Base-by-base conservation (phyloP, 106 monocot species). In the Triglochin maritima region DNA sequence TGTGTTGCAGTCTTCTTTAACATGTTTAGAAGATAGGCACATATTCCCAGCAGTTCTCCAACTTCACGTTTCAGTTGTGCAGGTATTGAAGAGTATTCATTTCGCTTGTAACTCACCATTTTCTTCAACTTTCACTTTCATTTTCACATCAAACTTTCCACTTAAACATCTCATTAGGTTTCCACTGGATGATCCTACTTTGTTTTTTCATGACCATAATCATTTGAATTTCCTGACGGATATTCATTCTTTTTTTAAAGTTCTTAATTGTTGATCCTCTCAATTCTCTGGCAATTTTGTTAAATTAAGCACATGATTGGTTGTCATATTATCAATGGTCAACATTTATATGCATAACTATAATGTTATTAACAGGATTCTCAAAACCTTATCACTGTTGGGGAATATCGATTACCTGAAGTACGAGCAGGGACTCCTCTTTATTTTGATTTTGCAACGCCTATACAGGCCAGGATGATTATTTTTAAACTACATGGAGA, bases 321-420 rank as follows among this genome's bases (percentile, higher is more conserved):
- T 14, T 10, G n/a, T n/a, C n/a, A 16, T 49, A 17, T 60, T 50
- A 60, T 47, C 44, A 9, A 59, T 70, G 69, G 6, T 29, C 29
- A 29, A 29, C 29, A 29, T 29, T 29, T 29, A 29, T 29, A 29
- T 29, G 29, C 29, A 29, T 29, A 29, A 29, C 29, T 29, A 29
- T 29, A 29, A 29, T 29, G 29, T 29, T 29, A 29, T 29, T 29
- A 8, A 50, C 74, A 95, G 98, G 98, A 98, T 44, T 65, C 82
- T 60, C 77, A 81, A 63, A 88, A 80, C 13, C 60, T 56, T 44
- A 76, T 86, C 14, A 76, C 65, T 12, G 75, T 98, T 60, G 88
- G 86, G 43, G 92, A 88, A 75, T 98, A 85, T 71, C 88, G 98
- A 7, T 67, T 98, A 53, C 98, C 98, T 3, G 92, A 92, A 71